These are phyloP conservation scores for Lophiostoma macrostomum DNA, from an alignment of 495 filamentous ascomycete genomes.

Conservation along the genomic window DNA sequence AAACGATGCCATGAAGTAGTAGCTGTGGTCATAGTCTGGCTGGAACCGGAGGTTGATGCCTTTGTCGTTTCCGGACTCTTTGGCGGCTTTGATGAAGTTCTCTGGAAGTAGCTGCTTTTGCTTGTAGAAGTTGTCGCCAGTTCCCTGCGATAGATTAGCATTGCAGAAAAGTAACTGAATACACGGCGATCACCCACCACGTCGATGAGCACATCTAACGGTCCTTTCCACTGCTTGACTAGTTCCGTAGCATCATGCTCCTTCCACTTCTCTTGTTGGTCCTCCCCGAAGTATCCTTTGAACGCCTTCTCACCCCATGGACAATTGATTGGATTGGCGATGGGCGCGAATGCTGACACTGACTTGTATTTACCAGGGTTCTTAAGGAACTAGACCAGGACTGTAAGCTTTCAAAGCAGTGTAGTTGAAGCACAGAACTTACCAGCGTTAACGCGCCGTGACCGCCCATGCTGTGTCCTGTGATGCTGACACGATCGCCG, in stretches of 20 bases:
- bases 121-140: conserved; percentile 93
- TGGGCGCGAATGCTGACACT: conserved; percentile 88
- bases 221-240: conserved; percentile 67
- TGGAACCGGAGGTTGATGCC: conserved; percentile 77
- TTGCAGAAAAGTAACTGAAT: background rate
- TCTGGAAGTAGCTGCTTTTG: conserved; percentile 88
- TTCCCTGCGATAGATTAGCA: conserved; percentile 54
- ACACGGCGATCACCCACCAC: conserved; percentile 53
- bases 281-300: conserved; percentile 77
- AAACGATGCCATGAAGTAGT: conserved; percentile 90
- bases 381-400: conserved; percentile 63
- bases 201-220: conserved; percentile 75
- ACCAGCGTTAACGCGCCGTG: conserved; percentile 88
- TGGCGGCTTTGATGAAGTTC: conserved; percentile 79
- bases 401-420: conserved; percentile 11
- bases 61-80: conserved; percentile 63
- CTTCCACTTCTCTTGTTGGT: conserved; percentile 70
- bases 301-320: conserved; percentile 98
- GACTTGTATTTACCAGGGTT: conserved; percentile 85
- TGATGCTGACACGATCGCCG: conserved; percentile 66
- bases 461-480: conserved; percentile 93
- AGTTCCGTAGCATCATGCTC: conserved; percentile 92
- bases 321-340: conserved; percentile 79
- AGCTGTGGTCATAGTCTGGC: conserved; percentile 91
- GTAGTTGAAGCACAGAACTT: too few relatives aligned